Conservation (phyloP, 768 basidiomycete species). For the Kwoniella europaea region DNA sequence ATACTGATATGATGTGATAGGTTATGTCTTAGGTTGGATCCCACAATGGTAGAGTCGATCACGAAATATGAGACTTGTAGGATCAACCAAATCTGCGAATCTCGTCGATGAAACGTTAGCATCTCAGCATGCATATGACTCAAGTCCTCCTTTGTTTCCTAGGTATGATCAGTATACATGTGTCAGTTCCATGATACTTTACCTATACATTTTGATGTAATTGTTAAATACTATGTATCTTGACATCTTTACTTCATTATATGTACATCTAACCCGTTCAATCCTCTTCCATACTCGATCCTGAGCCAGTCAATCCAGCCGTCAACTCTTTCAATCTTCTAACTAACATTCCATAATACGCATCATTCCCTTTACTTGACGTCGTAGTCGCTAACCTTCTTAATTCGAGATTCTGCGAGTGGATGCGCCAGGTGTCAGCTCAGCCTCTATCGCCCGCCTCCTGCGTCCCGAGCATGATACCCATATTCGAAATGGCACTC, state of each 20-base stretch:
- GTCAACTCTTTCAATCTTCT: conserved; percentile 26
- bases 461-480: not conserved
- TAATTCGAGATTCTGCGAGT: conserved; percentile 22
- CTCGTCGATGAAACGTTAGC: no score
- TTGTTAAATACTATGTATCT: not conserved
- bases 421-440: no score
- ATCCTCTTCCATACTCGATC: conserved; percentile 8
- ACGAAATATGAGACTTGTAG: no score
- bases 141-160: not conserved
- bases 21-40: conserved; percentile 55
- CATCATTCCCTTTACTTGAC: conserved; percentile 7
- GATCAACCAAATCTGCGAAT: no score
- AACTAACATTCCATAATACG: conserved; percentile 29
- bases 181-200: no score
- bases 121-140: not conserved
- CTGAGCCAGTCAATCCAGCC: conserved; percentile 6
- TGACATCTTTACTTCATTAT: not conserved
- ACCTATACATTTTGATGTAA: no score
- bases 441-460: no score
- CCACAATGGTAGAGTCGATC: conserved; percentile 41
- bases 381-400: conserved; percentile 15
- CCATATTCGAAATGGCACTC: conserved; percentile 20
- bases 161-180: no score
- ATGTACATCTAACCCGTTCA: not conserved
- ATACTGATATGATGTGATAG: conserved; percentile 21